Base-by-base conservation (phyloP, 129 eudicot genomes). In the Centrapalus pauciflorus region DNA sequence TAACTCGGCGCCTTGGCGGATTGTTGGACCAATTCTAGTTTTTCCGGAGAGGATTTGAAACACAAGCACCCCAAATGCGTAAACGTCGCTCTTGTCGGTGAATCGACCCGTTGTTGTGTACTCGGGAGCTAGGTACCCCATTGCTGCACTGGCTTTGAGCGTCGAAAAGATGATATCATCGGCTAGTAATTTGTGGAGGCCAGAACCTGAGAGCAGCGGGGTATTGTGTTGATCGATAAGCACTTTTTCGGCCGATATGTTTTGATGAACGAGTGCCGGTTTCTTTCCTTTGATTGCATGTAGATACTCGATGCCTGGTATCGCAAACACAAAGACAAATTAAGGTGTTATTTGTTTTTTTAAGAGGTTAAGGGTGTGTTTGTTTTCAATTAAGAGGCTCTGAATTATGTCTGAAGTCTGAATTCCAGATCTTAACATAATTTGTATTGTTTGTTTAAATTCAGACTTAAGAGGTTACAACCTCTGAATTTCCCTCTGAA, bases 91-190 rank as follows among this genome's bases (percentile, higher is more conserved):
- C 63, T 88, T 88, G 23, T 93, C 96, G 1, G 96, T 93, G 73
- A 88, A 88, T 25, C 83, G 73, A 3, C 98, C 98, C 0, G 91
- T 88, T 48, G 89, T 86, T 9, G 98, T 89, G 86, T 93, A 93
- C 73, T 93, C 98, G 0, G 98, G 98, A 28, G 98, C 98, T 1
- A 93, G 82, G 69, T 93, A 93, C 38, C 98, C 98, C 96, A 88
- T 93, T 7, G 96, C 98, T 55, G 98, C 98, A 74, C 95, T 85
- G 19, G 84, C 82, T 70, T 93, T 93, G 24, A 93, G 91, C 21
- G 88, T 74, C 0, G 96, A 93, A 66, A 85, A 88, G 62, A 88
- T 76, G 16, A 88, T 85, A 65, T 93, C 98, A 64, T 93, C 89
- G 8, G 96, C 96, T 10, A 93, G 75, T 20, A 93, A 80, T 60